phyloP scores from a whole-genome alignment of 192 early-diverging fungal species.

The Podila minutissima region DNA sequence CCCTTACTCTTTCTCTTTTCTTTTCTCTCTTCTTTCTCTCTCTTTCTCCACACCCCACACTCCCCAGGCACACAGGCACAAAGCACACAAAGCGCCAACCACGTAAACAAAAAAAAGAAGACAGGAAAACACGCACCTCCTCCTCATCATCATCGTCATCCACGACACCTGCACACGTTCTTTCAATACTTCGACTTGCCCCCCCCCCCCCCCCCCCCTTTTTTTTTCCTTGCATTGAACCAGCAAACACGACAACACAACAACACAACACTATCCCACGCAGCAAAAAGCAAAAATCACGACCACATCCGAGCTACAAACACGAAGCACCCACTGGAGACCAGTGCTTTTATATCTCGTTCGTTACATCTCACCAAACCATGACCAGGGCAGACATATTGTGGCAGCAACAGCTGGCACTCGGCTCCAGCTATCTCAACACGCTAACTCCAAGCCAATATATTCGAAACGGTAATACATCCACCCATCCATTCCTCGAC shows the following conservation, averaged over 20 bases:
- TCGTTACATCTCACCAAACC: background rate
- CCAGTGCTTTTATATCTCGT: background rate
- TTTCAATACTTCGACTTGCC: background rate
- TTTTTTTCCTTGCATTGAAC: background rate
- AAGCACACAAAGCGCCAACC: background rate
- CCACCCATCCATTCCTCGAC: background rate
- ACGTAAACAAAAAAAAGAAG: background rate
- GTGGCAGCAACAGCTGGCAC: conserved; percentile 42
- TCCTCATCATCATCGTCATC: background rate
- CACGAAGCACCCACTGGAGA: background rate
- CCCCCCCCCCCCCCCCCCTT: background rate
- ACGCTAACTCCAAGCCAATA: conserved; percentile 34
- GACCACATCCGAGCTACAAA: background rate
- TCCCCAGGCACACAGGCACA: conserved; percentile 11
- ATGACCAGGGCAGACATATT: conserved; percentile 42
- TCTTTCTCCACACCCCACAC: conserved; percentile 11
- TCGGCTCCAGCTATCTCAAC: conserved; percentile 33
- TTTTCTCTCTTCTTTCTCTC: background rate
- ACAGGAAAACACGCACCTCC: too few relatives aligned
- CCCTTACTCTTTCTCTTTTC: background rate
- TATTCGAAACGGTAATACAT: conserved; percentile 30
- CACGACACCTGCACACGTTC: background rate
- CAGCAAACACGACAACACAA: background rate
- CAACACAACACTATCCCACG: background rate
- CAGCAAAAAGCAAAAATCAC: background rate